phyloP scores from a whole-genome alignment of 1,284 basidiomycete species.

The Irpex rosettiformis region DNA sequence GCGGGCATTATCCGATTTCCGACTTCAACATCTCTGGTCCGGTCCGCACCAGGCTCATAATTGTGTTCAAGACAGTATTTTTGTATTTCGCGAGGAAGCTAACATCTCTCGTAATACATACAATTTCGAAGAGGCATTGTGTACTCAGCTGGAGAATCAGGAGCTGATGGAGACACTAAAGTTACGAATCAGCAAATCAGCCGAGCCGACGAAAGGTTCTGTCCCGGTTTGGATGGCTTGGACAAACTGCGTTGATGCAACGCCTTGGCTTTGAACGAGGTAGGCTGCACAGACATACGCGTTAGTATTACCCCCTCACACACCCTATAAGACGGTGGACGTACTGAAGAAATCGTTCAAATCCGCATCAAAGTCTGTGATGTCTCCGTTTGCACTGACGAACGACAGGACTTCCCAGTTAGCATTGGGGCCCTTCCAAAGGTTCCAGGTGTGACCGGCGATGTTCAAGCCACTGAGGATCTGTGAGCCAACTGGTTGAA shows the following conservation, averaged over 20 bases:
- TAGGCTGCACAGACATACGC: conserved; percentile 18
- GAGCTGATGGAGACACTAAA: conserved; percentile 26
- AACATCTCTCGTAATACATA: background rate
- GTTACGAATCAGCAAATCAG: conserved; percentile 23
- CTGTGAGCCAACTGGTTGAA: conserved; percentile 53
- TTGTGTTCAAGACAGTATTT: background rate
- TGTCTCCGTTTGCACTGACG: conserved; percentile 44
- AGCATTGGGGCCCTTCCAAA: conserved; percentile 53
- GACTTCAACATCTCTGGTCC: too few species aligned
- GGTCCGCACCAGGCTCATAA: background rate
- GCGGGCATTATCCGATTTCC: too few species aligned
- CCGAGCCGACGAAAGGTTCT: conserved; percentile 64
- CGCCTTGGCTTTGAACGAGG: conserved; percentile 25
- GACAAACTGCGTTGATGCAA: conserved; percentile 41
- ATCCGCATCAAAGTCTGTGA: conserved; percentile 52
- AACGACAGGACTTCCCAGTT: conserved; percentile 59
- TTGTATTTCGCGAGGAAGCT: background rate
- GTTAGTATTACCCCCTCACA: background rate
- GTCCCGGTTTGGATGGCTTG: conserved; percentile 65
- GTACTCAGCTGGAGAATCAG: background rate
- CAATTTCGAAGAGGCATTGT: background rate
- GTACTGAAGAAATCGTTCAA: conserved; percentile 54
- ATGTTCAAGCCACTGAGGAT: conserved; percentile 39
- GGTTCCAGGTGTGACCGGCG: conserved; percentile 51
- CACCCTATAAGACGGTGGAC: conserved; percentile 12